Evolutionary conservation across 495 filamentous ascomycete genomes (phyloP), one percentile per base, ranked within the genome.

Genomic region (Penicillium riverlandense): DNA sequence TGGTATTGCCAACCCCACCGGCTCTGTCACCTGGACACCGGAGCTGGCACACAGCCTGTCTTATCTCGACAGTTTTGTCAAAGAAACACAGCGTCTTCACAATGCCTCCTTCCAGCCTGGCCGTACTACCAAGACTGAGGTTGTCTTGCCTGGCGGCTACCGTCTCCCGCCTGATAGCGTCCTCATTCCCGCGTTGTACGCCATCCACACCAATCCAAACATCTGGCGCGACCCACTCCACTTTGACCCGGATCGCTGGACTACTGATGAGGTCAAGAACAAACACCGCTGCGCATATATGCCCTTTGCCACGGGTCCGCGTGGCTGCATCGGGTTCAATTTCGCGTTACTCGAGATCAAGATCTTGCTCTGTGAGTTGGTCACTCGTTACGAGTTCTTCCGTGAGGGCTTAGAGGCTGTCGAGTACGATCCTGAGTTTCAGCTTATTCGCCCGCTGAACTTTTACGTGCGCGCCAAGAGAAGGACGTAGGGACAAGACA

Each of bases 311-410:
- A 63, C 68, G 4, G 78, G 77, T 0, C 59, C 62, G 2, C 53
- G 77, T 2, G 59, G 59, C 29, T 80, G 76, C 53, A 74, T 80
- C 38, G 77, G 76, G 0, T 79, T 80, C 54, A 80, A 79, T 49
- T 75, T 79, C 54, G 78, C 77, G 0, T 50, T 80, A 37, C 48
- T 61, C n/a, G 73, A 82, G 52, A 66, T 78, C 16, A 77, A 77
- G 59, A 57, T 74, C 1, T 50, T 77, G 22, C 35, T 82, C 45
- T 41, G 62, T 4, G 62, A 77, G 59, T 53, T 80, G 31, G 61
- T 80, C 3, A 76, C 63, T 37, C 60, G 74, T 15, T 81, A 80
- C 50, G 52, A 74, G 50, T 80, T 75, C 44, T 53, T 53, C 3
- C 53, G 62, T 6, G 69, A 71, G 22, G 63, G 59, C 1, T 29